Base-by-base conservation (phyloP, 2,329 filamentous ascomycete species). In the Pseudogymnoascus sp. region DNA sequence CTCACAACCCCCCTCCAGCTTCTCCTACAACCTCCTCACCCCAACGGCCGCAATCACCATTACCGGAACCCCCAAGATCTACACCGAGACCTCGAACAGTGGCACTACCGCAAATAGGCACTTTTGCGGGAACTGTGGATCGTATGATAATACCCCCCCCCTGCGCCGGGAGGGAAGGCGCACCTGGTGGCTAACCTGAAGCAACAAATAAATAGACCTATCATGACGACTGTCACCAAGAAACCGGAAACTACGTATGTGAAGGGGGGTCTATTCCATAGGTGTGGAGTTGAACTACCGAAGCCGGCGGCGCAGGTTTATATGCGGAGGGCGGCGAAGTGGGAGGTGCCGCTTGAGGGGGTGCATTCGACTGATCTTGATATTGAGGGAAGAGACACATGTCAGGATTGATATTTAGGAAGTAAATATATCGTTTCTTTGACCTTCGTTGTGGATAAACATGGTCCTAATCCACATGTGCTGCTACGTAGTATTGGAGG, bases 121-220 rank as follows among this genome's bases (percentile, higher is more conserved):
- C 26, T 66, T 66, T 26, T 66, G 65, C 60, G 64, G 64, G 2
- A 62, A 65, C 34, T 66, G 65, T 37, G 65, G 65, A 61, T 62
- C 62, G 65, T 31, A 31, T 31, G 29, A 31, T 31, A 29, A 29
- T 3, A 21, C 2, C 21, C 29, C 29, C 29, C 29, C 29, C 29
- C 29, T 29, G 29, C 6, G 6, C 29, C 29, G 2, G 21, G 21
- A 21, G 21, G 3, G 21, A 21, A 21, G 21, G 21, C 21, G 21
- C 26, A 26, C 26, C 26, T 26, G 4, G 26, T 31, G 31, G 23
- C 18, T 10, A 61, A 11, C 6, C 4, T 6, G 16, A 51, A n/a
- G 5, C 21, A 6, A 18, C 3, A 34, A 26, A 26, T 6, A 5
- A 26, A 23, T 4, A 67, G 65, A 21, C 61, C 65, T 7, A 63